Percentiles rank a stretch among this genome's conserved stretches.
Evolutionary conservation across 2,329 filamentous ascomycete genomes (phyloP).

Genomic region (Aschersonia sp.): DNA sequence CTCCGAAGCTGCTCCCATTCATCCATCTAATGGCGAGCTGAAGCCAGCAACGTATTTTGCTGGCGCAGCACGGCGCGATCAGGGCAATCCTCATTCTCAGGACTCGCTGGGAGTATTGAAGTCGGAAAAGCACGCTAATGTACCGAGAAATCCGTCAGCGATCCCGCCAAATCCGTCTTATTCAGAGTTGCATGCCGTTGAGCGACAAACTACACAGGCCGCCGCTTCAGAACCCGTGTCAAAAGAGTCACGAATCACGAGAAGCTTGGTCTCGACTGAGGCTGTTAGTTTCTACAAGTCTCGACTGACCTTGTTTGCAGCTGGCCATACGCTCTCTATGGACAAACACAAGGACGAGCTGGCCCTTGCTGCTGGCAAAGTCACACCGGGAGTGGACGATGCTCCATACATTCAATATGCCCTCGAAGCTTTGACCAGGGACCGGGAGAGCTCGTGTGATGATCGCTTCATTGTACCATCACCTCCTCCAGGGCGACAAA

Average conservation of each 20-base stretch:
- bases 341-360: conserved; percentile 35
- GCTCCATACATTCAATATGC: conserved; percentile 82
- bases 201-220: too few species aligned
- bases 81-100: background rate
- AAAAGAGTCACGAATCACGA: too few species aligned
- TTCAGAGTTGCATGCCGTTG: too few species aligned
- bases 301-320: conserved; percentile 23
- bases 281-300: conserved; percentile 13
- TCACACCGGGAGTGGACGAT: conserved; percentile 70
- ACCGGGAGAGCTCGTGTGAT: conserved; percentile 46
- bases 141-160: too few species aligned
- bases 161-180: too few species aligned
- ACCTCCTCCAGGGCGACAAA: conserved; percentile 15
- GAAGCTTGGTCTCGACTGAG: too few species aligned
- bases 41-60: background rate
- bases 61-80: background rate
- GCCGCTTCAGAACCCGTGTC: too few species aligned
- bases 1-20: background rate
- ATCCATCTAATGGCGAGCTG: background rate
- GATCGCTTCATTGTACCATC: conserved; percentile 30
- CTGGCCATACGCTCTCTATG: conserved; percentile 17
- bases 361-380: conserved; percentile 31
- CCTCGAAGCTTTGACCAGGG: conserved; percentile 69
- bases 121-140: background rate
- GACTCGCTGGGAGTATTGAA: background rate